Base-by-base conservation (phyloP, 352 stramenopile species). In the Phytopythium helicoides region DNA sequence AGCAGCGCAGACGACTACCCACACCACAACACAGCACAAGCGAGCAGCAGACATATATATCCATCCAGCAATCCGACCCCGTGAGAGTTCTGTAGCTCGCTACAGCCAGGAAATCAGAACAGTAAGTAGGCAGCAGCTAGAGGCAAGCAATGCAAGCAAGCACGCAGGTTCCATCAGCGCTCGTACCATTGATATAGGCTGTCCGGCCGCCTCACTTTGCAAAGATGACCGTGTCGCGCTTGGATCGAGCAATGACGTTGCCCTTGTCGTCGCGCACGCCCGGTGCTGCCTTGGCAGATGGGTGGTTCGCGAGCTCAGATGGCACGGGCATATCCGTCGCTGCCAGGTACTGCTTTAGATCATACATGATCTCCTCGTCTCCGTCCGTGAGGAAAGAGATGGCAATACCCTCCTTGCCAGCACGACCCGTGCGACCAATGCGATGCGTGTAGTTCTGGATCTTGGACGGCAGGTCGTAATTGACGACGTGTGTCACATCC, bases 401-500 rank as follows among this genome's bases (percentile, higher is more conserved):
- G 6, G 97, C 97, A 11, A 98, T 73, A 59, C 97, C 97, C 38
- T 98, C 81, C 67, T 98, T 99, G 38, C 97, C 97, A 4, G 97
- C 97, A 68, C 97, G 93, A 44, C 96, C 97, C 6, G 97, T 99
- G 66, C 97, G 87, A 49, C 97, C 97, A 60, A 99, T 99, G 54
- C 97, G 87, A 81, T 99, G 97, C 64, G 83, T 98, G 75, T 99
- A 99, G 56, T 90, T 96, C 61, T 99, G 93, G 68, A 99, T 99
- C 63, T 97, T 98, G 14, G 75, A 92, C 12, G 97, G 96, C 60
- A 99, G 71, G 60, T 99, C 97, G 69, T 97, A 99, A 74, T 99
- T 99, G 62, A 99, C 93, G 2, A 99, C 95, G 69, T 99, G 93
- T 6, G 94, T 95, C 19, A 99, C 96, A 66, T 99, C 92, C 6